These are phyloP conservation scores for Blumeria hordei DNA, from an alignment of 2,329 filamentous ascomycete species.

Conservation along the genomic window DNA sequence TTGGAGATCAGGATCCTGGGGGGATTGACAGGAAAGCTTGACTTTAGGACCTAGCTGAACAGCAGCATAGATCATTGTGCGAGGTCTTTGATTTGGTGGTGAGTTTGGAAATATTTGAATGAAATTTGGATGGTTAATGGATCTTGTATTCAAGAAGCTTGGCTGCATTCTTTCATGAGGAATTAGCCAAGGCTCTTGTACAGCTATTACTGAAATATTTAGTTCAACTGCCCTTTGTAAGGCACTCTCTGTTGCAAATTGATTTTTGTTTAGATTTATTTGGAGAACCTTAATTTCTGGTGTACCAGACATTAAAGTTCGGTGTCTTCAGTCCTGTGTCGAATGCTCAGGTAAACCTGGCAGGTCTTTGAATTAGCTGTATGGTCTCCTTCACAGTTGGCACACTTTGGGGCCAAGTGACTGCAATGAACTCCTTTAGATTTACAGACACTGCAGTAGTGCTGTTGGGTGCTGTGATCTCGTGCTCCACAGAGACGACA, in stretches of 20 bases:
- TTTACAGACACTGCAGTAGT: neutral
- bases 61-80: too few relatives aligned
- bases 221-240: neutral
- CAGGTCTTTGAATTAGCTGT: neutral
- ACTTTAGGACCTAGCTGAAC: too few relatives aligned
- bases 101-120: too few relatives aligned
- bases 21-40: neutral
- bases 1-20: neutral
- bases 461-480: neutral
- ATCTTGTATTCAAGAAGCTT: too few relatives aligned
- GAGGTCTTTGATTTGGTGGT: too few relatives aligned
- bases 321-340: too few relatives aligned
- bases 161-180: too few relatives aligned
- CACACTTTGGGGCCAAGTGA: neutral
- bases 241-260: neutral
- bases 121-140: too few relatives aligned
- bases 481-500: too few relatives aligned
- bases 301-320: too few relatives aligned
- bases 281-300: neutral
- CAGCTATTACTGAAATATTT: too few relatives aligned
- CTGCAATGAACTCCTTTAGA: neutral
- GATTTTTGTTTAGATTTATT: neutral
- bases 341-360: neutral
- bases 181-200: too few relatives aligned
- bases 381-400: neutral